Evolutionary conservation across 192 early-diverging fungal genomes (phyloP), one percentile per base, ranked within the genome.

Genomic region (Jimgerdemannia lactiflua): DNA sequence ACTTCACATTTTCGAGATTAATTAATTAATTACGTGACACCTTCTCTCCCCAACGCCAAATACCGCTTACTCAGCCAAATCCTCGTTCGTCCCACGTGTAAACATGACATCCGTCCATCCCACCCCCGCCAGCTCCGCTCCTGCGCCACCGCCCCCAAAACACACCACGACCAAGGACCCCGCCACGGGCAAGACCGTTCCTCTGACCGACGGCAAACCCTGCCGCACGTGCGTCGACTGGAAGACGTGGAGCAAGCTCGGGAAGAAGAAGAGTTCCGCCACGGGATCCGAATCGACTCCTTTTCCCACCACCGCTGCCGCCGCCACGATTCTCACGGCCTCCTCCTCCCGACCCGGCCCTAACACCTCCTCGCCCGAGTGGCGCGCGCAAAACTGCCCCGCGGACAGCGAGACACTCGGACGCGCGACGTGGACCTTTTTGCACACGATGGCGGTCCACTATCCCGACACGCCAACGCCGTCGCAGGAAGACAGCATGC

Each of bases 361-460:
- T 29, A 29, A 29, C 29, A 29, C 29, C 29, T 29, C 29, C 1
- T 29, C 29, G 67, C 72, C 71, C 64, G 73, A 64, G 4, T 82
- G 74, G 43, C 77, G 77, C 14, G 70, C 68, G 18, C 70, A 79
- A 66, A 87, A 90, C 65, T 97, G 95, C 77, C 96, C 95, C 18
- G 90, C 95, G 0, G 96, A 99, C 80, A 90, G 90, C 4, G 83
- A 87, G 71, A 85, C 86, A 42, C 91, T 99, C 20, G 98, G 98
- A 39, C 83, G 87, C 4, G 88, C 95, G n/a, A 96, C 95, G 0
- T 99, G 98, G 98, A 98, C 96, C 4, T 95, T 98, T 71, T 85
- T 99, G 68, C 98, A 99, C 80, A 97, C 96, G 1, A 96, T 97
- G 91, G 95, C 96, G 3, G 96, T 96, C 0, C 97, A 99, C 84